Evolutionary conservation across 2,329 filamentous ascomycete species (phyloP), one percentile per base, ranked within the genome.

Genomic region (Colletotrichum salicis): DNA sequence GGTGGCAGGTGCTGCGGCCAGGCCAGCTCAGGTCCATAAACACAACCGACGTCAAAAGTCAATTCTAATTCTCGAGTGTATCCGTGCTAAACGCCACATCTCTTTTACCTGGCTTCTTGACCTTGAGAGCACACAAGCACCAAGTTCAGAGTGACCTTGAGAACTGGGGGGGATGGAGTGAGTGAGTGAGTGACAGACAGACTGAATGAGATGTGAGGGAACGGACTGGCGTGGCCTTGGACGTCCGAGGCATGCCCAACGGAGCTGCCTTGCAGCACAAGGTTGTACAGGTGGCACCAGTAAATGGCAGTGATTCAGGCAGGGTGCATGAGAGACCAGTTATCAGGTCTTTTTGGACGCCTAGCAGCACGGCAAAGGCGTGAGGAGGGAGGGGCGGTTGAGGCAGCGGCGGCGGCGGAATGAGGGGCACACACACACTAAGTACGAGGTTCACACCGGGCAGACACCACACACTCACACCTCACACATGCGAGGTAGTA

Each of bases 231-330:
- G 45, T 66, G 63, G 51, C 15, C 45, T 51, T 60, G 37, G 27
- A 55, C 27, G 29, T 41, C 64, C 41, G 60, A 58, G 57, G 63
- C 57, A 59, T 63, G 71, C 70, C 71, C 69, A 62, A 73, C 58
- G 63, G 56, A 72, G 68, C 64, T 62, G 67, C 71, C 71, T 72
- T 62, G 71, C 71, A 72, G 71, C 63, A 72, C 59, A 67, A 58
- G 37, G 56, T 31, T 64, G 70, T 55, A 74, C 65, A 74, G 72
- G 73, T 75, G 73, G 73, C 72, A 74, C 73, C 73, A 75, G 66
- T 75, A 31, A 54, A 66, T 15, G 72, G 35, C 58, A 31, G 29
- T 54, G 64, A 55, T 45, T 33, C 57, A 60, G 63, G 60, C 59
- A 59, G 58, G 72, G 69, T 74, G 72, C 72, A 74, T 62, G 45